Percentiles rank a stretch among this genome's conserved stretches.
Conservation (phyloP, 805 yeast species). For the Pichia heedii region DNA sequence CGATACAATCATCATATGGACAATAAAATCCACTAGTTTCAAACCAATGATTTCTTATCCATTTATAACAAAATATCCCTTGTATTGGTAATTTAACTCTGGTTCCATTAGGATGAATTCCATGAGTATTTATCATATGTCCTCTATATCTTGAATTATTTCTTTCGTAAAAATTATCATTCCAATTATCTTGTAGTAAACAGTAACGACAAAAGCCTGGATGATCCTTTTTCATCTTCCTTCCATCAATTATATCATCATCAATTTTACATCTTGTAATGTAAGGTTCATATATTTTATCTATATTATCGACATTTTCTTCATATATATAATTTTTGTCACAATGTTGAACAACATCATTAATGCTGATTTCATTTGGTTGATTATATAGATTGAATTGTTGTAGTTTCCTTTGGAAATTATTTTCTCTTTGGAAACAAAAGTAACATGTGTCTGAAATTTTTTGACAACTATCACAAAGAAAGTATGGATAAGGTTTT, state of each 20-base stretch:
- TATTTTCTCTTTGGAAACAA: conserved; percentile 1
- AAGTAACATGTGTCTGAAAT: conserved; percentile 5
- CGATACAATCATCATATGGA: conserved; percentile 6
- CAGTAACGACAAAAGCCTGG: conserved; percentile 9
- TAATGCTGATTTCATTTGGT: neutral
- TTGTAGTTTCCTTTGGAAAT: conserved; percentile 1
- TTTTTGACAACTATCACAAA: conserved; percentile 5
- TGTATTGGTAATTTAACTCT: conserved; percentile 2
- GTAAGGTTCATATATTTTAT: conserved; percentile 5
- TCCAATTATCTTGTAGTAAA: conserved; percentile 1
- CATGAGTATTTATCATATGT: conserved; percentile 13
- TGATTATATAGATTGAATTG: conserved; percentile 4
- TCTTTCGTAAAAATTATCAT: conserved; percentile 10
- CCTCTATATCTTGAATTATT: conserved; percentile 14
- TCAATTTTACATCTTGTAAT: conserved; percentile 5
- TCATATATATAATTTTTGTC: conserved; percentile 3
- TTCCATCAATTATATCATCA: conserved; percentile 2
- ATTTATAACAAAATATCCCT: conserved; percentile 5
- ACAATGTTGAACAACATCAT: conserved; percentile 3
- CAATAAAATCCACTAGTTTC: conserved; percentile 5
- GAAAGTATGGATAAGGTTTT: conserved; percentile 1
- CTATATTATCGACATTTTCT: conserved; percentile 3
- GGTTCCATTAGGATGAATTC: conserved; percentile 10
- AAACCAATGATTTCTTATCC: conserved; percentile 10
- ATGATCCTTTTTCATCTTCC: conserved; percentile 6